phyloP scores from a whole-genome alignment of 805 yeast genomes.

The Kodamaea laetipori region DNA sequence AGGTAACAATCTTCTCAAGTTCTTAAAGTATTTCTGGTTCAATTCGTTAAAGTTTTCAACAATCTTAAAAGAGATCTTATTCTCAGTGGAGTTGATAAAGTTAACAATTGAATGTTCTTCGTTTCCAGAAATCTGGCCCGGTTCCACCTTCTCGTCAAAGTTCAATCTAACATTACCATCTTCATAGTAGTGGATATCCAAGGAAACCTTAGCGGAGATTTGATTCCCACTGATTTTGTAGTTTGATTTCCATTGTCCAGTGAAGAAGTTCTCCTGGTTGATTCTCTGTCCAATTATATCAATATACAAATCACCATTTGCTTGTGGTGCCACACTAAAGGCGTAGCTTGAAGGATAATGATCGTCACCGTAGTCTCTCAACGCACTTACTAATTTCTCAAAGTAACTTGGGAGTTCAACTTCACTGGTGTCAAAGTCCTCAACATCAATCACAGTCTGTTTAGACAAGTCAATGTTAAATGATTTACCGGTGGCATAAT shows the following conservation, averaged over 20 bases:
- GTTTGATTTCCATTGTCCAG: constrained; percentile 82
- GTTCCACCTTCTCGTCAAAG: constrained; percentile 36
- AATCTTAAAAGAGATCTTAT: constrained; percentile 57
- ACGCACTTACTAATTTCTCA: constrained; percentile 29
- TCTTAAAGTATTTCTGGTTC: constrained; percentile 81
- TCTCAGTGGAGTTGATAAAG: constrained; percentile 58
- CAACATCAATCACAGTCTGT: constrained; percentile 54
- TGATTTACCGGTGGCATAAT: constrained; percentile 46
- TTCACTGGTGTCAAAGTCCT: constrained; percentile 32
- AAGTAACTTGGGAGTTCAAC: constrained; percentile 31
- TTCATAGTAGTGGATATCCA: constrained; percentile 90
- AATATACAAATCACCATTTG: constrained; percentile 39
- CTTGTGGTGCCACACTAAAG: constrained; percentile 44
- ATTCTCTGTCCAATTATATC: constrained; percentile 70
- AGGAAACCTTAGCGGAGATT: constrained; percentile 55
- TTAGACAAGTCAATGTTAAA: constrained; percentile 62
- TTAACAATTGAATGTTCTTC: constrained; percentile 40
- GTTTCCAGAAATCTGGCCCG: constrained; percentile 11
- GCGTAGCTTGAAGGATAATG: constrained; percentile 65
- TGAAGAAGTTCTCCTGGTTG: constrained; percentile 79
- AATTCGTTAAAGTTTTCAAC: constrained; percentile 65
- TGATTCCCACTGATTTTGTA: constrained; percentile 46
- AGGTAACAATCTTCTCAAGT: constrained; percentile 86
- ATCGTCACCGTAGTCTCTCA: constrained; percentile 56
- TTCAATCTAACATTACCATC: constrained; percentile 91